Evolutionary conservation across 192 early-diverging fungal species (phyloP).

Genomic region (Allomyces arbusculus): DNA sequence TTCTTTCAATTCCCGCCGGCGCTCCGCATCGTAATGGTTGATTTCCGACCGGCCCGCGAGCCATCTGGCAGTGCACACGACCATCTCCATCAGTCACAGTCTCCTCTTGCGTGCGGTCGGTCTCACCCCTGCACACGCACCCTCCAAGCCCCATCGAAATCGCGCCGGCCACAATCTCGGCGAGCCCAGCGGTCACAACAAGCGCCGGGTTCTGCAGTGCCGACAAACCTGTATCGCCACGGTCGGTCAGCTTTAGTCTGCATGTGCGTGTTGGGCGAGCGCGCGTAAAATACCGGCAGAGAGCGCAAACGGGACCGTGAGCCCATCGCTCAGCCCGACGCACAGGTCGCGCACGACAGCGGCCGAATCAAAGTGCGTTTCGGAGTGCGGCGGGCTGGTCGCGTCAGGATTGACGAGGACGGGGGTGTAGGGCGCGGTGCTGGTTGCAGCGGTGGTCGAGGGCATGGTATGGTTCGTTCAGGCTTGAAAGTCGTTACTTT

Average conservation of each 20-base stretch:
- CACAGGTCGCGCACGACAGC: slow-evolving; percentile 2
- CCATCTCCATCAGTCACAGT: too few relatives aligned
- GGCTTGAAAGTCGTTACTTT: too few relatives aligned
- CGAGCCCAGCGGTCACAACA: slow-evolving; percentile 37
- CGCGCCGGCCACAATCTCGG: slow-evolving; percentile 31
- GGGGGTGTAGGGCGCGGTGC: too few relatives aligned
- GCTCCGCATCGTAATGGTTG: slow-evolving; percentile 40
- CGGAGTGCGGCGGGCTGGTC: background rate
- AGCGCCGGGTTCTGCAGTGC: slow-evolving; percentile 24
- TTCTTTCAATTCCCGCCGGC: slow-evolving; percentile 16
- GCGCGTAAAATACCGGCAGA: slow-evolving; percentile 20
- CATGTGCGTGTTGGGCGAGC: too few relatives aligned
- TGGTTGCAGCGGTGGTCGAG: too few relatives aligned
- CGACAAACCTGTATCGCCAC: slow-evolving; percentile 7
- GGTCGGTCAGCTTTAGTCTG: too few relatives aligned
- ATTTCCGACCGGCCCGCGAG: slow-evolving; percentile 35
- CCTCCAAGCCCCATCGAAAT: slow-evolving; percentile 48
- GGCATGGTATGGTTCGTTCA: too few relatives aligned
- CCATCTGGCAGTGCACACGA: too few relatives aligned
- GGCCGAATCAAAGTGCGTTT: background rate
- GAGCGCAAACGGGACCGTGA: slow-evolving; percentile 41
- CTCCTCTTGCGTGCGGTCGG: too few relatives aligned
- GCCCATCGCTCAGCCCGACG: slow-evolving; percentile 15
- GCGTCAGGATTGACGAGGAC: background rate
- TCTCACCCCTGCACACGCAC: too few relatives aligned